phyloP scores from a whole-genome alignment of 2,329 filamentous ascomycete species.

The Penicillium sp. region DNA sequence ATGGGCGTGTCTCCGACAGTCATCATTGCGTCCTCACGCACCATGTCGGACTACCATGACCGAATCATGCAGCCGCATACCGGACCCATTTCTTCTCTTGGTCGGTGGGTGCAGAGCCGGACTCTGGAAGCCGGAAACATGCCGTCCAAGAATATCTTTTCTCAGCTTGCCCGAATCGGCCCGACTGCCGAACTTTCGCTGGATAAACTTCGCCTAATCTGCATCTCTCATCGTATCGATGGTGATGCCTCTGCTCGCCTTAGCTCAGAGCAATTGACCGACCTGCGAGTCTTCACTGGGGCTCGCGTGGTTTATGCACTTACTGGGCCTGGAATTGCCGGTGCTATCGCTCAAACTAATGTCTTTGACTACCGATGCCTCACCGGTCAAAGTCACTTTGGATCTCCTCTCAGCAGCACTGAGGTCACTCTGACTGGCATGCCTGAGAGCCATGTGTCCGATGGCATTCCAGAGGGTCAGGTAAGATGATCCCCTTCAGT shows the following conservation, averaged over 20 bases:
- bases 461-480: conserved; percentile 54
- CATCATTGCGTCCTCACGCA: conserved; percentile 70
- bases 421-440: conserved; percentile 64
- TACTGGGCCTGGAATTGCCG: conserved; percentile 75
- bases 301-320: conserved; percentile 81
- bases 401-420: conserved; percentile 70
- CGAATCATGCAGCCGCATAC: conserved; percentile 57
- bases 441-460: conserved; percentile 28
- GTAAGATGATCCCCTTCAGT: conserved; percentile 43
- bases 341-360: conserved; percentile 80
- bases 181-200: conserved; percentile 40
- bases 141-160: conserved; percentile 61
- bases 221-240: conserved; percentile 69
- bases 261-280: conserved; percentile 65
- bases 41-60: conserved; percentile 63
- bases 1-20: conserved; percentile 75
- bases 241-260: conserved; percentile 58
- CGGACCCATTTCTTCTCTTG: conserved; percentile 60
- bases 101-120: conserved; percentile 68
- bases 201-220: conserved; percentile 75
- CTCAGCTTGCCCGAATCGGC: conserved; percentile 39
- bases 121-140: conserved; percentile 69
- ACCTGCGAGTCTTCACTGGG: conserved; percentile 74
- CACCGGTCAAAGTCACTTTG: conserved; percentile 63
- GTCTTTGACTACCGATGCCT: conserved; percentile 74